phyloP scores from a whole-genome alignment of 2,329 filamentous ascomycete species.

The Seiridium unicorne region DNA sequence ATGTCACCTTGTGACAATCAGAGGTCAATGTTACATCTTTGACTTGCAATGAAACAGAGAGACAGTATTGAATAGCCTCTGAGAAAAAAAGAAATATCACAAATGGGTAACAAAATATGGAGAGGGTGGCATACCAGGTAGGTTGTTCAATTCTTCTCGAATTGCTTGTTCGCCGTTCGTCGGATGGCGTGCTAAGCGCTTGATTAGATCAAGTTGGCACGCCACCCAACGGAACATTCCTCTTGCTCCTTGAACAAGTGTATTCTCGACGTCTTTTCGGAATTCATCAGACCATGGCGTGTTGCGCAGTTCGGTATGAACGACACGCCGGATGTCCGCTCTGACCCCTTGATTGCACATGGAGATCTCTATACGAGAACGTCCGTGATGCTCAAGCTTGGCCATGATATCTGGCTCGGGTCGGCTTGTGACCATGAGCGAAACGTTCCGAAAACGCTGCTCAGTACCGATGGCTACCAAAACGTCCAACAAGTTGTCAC shows the following conservation, averaged over 20 bases:
- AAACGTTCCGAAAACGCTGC: constrained; percentile 19
- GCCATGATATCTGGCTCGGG: constrained; percentile 24
- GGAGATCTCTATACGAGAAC: constrained; percentile 13
- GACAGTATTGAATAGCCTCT: too few species aligned
- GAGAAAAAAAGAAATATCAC: too few species aligned
- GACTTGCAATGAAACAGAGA: too few species aligned
- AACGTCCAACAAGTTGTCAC: constrained; percentile 16
- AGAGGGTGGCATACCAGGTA: constrained; percentile 12
- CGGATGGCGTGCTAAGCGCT: not conserved
- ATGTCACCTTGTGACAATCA: constrained; percentile 6
- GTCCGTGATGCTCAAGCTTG: constrained; percentile 4
- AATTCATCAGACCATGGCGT: not conserved
- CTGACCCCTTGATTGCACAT: constrained; percentile 25
- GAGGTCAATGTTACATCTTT: too few species aligned
- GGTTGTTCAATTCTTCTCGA: constrained; percentile 9
- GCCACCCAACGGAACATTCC: constrained; percentile 22
- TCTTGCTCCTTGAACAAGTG: too few species aligned
- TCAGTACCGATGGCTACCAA: constrained; percentile 21
- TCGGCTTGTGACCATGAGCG: constrained; percentile 26
- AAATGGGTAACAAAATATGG: too few species aligned
- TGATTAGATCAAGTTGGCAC: constrained; percentile 24
- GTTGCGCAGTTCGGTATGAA: constrained; percentile 14
- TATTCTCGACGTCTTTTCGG: too few species aligned
- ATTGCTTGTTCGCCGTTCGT: too few species aligned
- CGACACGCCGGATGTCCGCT: constrained; percentile 21